Evolutionary conservation across 1,139 yeast genomes (phyloP), one percentile per base, ranked within the genome.

Genomic region (Pichia sp.): DNA sequence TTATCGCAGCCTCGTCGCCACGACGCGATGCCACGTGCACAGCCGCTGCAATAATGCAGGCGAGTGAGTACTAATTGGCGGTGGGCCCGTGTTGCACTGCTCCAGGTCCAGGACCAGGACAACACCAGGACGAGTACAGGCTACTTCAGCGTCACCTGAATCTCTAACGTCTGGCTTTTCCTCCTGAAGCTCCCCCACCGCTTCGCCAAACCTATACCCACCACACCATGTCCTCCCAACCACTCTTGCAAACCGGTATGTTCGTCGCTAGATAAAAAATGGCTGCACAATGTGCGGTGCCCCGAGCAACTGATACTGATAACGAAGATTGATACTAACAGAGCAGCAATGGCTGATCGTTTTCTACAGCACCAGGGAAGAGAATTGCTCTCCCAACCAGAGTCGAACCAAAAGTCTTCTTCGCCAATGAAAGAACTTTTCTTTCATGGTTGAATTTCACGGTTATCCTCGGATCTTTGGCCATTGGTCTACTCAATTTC

Each of bases 371-470:
- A 5, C 61, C 61, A 52, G 88, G 88, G 51, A 91, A 91, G 66
- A 82, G 97, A 69, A 91, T 91, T 55, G 97, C 98, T 9, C 74
- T 93, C 44, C 99, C 99, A 39, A 94, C 96, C 31, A 76, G 99
- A 52, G 96, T 91, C 23, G 99, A 91, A 65, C 99, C 99, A 53
- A 91, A 91, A 65, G 98, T 91, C 28, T 91, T 91, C 70, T 91
- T 91, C 58, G 98, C 98, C 58, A 91, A 93, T 60, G 99, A 91
- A 68, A 85, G 99, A 72, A 91, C 98, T 2, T 91, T 91, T 60
- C 74, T 91, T 49, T 89, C 97, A 36, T 91, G 99, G 99, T 76
- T 91, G 57, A 93, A 91, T 66, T 91, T 93, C 72, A 91, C 99
- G 21, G 97, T 91, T 48, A 86, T 93, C 56, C 73, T 93, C 48